Percentiles rank a stretch among this genome's conserved stretches.
Conservation (phyloP, 2,329 filamentous ascomycete species). For the Penicillium sp. region DNA sequence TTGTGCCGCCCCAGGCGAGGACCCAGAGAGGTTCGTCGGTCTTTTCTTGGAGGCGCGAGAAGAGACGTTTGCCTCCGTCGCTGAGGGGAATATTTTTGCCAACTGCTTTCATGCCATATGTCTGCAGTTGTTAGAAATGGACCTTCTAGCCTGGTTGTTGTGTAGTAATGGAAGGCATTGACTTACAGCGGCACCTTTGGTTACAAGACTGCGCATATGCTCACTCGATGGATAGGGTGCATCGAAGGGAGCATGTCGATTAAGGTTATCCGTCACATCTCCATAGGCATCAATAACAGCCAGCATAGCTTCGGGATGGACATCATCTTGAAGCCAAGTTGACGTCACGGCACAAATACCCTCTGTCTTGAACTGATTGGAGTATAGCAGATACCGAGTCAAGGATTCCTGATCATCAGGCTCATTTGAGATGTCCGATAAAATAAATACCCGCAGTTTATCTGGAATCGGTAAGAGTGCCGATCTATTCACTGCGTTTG, state of each 20-base stretch:
- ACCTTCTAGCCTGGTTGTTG: neutral
- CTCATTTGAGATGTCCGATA: slow-evolving; percentile 50
- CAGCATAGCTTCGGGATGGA: slow-evolving; percentile 45
- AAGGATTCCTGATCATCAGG: slow-evolving; percentile 49
- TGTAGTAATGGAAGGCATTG: neutral
- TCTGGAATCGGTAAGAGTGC: slow-evolving; percentile 1
- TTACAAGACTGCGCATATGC: slow-evolving; percentile 37
- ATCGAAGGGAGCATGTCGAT: slow-evolving; percentile 49
- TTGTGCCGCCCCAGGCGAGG: slow-evolving; percentile 56
- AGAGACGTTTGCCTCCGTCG: slow-evolving; percentile 47
- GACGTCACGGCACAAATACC: slow-evolving; percentile 50
- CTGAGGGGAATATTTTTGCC: slow-evolving; percentile 37
- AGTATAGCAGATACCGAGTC: slow-evolving; percentile 47
- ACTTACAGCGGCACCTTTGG: slow-evolving; percentile 42
- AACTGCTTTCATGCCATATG: slow-evolving; percentile 39
- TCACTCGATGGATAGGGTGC: slow-evolving; percentile 43
- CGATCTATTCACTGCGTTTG: neutral
- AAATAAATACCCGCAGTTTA: slow-evolving; percentile 36
- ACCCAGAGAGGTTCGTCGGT: slow-evolving; percentile 51
- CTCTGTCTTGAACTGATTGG: slow-evolving; percentile 49
- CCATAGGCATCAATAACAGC: slow-evolving; percentile 48
- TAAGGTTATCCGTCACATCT: slow-evolving; percentile 49
- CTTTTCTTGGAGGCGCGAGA: slow-evolving; percentile 37
- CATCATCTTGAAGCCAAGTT: slow-evolving; percentile 46
- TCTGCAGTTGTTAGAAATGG: slow-evolving; percentile 41